Conservation (phyloP, 164 flowering plant genomes). For the Vitis vinifera region ASM3070453v1 NC_081822.1:24522501-24523000, state of each 20-base stretch:
- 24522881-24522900: constrained; percentile 21
- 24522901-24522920: neutral
- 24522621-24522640: constrained; percentile 30
- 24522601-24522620: constrained; percentile 18
- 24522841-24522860: constrained; percentile 23
- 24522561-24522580: constrained; percentile 27
- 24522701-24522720: constrained; percentile 22
- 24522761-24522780: constrained; percentile 5
- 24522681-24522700: constrained; percentile 27
- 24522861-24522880: constrained; percentile 35
- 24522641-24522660: constrained; percentile 23
- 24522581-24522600: constrained; percentile 28
- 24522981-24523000: constrained; percentile 23
- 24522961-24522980: constrained; percentile 21
- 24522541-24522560: constrained; percentile 18
- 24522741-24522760: neutral
- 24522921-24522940: constrained; percentile 15
- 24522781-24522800: constrained; percentile 31
- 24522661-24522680: constrained; percentile 18
- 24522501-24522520: constrained; percentile 17
- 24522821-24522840: constrained; percentile 11
- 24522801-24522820: constrained; percentile 21
- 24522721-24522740: constrained; percentile 28
- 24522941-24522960: constrained; percentile 30
- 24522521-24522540: constrained; percentile 23